Conservation (phyloP, 768 basidiomycete genomes). For the Albatrellus ellisii region DNA sequence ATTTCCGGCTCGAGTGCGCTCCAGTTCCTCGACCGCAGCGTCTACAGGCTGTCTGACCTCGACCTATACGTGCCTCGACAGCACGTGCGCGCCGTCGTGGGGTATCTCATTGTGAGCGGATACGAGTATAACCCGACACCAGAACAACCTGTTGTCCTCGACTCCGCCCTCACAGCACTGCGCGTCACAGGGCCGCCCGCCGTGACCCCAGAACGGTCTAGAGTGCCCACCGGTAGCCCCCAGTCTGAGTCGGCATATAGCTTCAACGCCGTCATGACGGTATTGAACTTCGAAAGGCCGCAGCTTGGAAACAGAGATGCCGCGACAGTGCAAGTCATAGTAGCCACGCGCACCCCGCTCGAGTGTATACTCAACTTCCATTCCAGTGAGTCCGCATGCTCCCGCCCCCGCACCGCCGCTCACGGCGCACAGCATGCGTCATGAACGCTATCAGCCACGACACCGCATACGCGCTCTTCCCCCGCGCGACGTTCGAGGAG, state of each 20-base stretch:
- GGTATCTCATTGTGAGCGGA: neutral
- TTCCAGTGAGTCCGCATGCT: neutral
- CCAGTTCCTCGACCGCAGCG: constrained; percentile 34
- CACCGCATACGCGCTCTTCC: neutral
- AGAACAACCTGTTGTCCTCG: neutral
- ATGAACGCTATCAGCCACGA: constrained; percentile 1
- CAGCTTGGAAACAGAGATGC: neutral
- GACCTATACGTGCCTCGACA: constrained; percentile 21
- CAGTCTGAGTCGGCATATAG: too few relatives aligned
- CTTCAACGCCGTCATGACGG: too few relatives aligned
- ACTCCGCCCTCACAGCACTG: neutral
- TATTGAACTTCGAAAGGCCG: neutral
- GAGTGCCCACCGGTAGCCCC: too few relatives aligned
- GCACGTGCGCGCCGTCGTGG: neutral
- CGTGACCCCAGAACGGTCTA: neutral
- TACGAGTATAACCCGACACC: neutral
- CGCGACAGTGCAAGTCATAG: neutral
- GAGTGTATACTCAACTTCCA: neutral
- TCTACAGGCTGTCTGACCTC: constrained; percentile 34
- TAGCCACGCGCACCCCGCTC: neutral
- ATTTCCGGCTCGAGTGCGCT: constrained; percentile 42
- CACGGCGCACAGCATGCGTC: neutral
- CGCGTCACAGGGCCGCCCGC: neutral
- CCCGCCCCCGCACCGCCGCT: neutral
- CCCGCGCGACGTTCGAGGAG: neutral